Conservation (phyloP, 768 basidiomycete species). For the Boletus bicolor region DNA sequence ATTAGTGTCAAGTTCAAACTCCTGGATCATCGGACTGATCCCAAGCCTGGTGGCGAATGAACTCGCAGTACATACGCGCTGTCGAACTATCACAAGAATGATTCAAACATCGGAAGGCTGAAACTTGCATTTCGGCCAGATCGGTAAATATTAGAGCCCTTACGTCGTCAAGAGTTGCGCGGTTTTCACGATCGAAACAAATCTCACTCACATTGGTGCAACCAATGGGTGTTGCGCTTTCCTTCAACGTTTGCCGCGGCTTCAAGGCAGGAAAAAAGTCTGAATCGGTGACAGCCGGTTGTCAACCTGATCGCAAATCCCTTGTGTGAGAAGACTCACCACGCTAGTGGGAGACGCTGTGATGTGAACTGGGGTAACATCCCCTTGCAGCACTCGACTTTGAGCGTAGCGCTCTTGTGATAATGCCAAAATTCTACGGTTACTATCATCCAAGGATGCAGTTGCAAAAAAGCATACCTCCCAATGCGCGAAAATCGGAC, state of each 20-base stretch:
- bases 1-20: background rate
- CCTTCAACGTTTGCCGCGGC: constrained; percentile 5
- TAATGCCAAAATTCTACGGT: background rate
- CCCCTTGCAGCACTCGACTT: background rate
- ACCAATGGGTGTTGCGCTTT: background rate
- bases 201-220: constrained; percentile 2
- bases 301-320: constrained; percentile 3
- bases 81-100: background rate
- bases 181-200: background rate
- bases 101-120: background rate
- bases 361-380: background rate
- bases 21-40: background rate
- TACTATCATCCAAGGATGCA: background rate
- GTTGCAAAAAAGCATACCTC: too few relatives aligned
- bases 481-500: background rate
- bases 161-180: constrained; percentile 3
- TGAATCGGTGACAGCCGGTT: constrained; percentile 1
- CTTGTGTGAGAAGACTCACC: background rate
- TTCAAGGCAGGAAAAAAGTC: background rate
- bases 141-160: background rate
- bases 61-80: background rate
- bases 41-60: background rate
- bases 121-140: background rate
- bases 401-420: background rate
- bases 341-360: background rate